phyloP scores from a whole-genome alignment of 139 green algal genomes.

The Bryopsis sp. region DNA sequence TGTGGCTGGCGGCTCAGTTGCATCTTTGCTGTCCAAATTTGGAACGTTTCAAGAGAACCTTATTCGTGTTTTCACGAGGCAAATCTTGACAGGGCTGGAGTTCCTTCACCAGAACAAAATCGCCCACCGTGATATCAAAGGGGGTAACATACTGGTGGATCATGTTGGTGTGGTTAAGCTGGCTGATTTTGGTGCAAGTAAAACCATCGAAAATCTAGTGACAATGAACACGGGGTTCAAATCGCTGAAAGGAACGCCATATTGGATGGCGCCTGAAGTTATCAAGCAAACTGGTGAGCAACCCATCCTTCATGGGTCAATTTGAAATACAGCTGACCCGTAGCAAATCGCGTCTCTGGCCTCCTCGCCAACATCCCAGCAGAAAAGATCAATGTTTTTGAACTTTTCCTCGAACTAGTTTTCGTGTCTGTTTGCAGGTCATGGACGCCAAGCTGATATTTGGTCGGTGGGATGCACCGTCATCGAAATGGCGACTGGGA shows the following conservation, averaged over 20 bases:
- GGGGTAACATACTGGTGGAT: slow-evolving; percentile 93
- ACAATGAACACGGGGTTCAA: slow-evolving; percentile 73
- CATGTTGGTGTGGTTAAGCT: slow-evolving; percentile 83
- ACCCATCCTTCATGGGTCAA: no score
- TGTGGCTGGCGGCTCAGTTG: slow-evolving; percentile 87
- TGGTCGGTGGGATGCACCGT: slow-evolving; percentile 93
- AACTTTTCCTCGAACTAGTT: no score
- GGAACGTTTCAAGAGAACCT: slow-evolving; percentile 52
- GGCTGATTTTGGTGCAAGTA: slow-evolving; percentile 89
- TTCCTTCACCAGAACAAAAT: slow-evolving; percentile 86
- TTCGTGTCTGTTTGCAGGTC: slow-evolving; percentile 24
- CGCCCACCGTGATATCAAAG: slow-evolving; percentile 92
- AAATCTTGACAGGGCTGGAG: slow-evolving; percentile 75
- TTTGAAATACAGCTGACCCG: no score
- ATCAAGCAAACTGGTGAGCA: slow-evolving; percentile 66
- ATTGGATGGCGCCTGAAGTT: slow-evolving; percentile 99
- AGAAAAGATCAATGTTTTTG: slow-evolving; percentile 1
- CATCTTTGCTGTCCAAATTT: slow-evolving; percentile 79
- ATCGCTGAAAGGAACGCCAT: slow-evolving; percentile 87
- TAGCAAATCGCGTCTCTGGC: no score
- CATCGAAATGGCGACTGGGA: slow-evolving; percentile 93
- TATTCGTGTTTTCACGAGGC: slow-evolving; percentile 64
- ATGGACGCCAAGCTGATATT: slow-evolving; percentile 83
- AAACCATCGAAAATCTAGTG: slow-evolving; percentile 85
- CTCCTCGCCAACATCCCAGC: background rate